phyloP scores from a whole-genome alignment of 164 flowering plant species.

The Magnolia changhungtana region DNA sequence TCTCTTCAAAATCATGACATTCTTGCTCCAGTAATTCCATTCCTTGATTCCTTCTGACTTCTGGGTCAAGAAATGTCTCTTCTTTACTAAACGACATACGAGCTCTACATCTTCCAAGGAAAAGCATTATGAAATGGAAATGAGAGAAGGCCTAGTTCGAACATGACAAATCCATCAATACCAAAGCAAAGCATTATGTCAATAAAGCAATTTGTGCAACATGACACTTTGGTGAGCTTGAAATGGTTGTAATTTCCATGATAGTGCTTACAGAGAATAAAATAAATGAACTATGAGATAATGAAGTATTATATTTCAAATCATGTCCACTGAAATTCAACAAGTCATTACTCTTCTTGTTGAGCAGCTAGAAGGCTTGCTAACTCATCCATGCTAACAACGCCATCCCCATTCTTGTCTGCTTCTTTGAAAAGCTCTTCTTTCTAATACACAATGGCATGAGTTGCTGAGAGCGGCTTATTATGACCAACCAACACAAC shows the following conservation, averaged over 20 bases:
- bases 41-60: too few species aligned
- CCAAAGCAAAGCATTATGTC: too few species aligned
- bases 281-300: not conserved
- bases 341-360: constrained; percentile 73
- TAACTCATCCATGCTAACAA: constrained; percentile 90
- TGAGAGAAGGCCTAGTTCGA: too few species aligned
- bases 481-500: constrained; percentile 1
- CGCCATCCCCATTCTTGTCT: constrained; percentile 79
- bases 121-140: not conserved
- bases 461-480: constrained; percentile 14
- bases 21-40: not conserved
- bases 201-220: too few species aligned
- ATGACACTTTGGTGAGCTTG: not conserved
- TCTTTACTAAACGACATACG: not conserved
- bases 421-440: constrained; percentile 85
- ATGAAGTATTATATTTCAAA: not conserved
- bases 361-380: constrained; percentile 73
- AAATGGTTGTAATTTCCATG: not conserved
- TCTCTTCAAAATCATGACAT: not conserved
- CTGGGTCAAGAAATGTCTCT: too few species aligned
- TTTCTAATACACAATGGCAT: constrained; percentile 49
- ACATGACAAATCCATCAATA: too few species aligned
- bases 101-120: not conserved
- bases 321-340: not conserved
- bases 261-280: not conserved